Percentiles rank a stretch among this genome's conserved stretches.
Conservation (phyloP, 352 stramenopile genomes). For the Phytophthora rubi region DNA sequence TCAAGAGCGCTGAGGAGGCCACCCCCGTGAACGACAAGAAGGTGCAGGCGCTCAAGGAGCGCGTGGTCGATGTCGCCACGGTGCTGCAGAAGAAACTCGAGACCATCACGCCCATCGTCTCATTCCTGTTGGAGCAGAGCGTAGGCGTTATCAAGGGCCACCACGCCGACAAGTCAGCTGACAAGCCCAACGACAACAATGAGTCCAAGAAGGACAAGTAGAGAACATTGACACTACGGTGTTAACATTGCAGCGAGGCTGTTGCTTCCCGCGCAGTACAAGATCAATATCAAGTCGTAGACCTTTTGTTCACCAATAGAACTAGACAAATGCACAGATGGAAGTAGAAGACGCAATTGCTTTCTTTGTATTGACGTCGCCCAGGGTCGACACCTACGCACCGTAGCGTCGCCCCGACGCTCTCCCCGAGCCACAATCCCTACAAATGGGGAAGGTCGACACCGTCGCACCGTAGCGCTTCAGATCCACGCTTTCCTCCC, state of each 20-base stretch:
- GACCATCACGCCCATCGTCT: slow-evolving; percentile 60
- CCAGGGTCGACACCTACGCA: slow-evolving; percentile 90
- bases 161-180: slow-evolving; percentile 8
- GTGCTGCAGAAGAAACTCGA: slow-evolving; percentile 68
- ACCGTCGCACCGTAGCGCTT: slow-evolving; percentile 92
- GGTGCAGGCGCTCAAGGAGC: slow-evolving; percentile 55
- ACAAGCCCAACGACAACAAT: background rate
- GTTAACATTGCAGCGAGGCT: no score
- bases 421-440: slow-evolving; percentile 54
- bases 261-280: no score
- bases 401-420: slow-evolving; percentile 89
- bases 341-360: slow-evolving; percentile 21
- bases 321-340: background rate
- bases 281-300: no score
- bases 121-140: slow-evolving; percentile 66
- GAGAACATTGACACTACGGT: background rate
- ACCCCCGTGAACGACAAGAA: slow-evolving; percentile 50
- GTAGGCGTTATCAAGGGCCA: slow-evolving; percentile 23
- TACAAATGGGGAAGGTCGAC: slow-evolving; percentile 83
- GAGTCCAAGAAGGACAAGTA: slow-evolving; percentile 65
- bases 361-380: slow-evolving; percentile 41
- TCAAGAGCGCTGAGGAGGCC: slow-evolving; percentile 48
- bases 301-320: background rate
- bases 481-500: slow-evolving; percentile 79
- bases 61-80: slow-evolving; percentile 52